Percentiles rank a stretch among this genome's conserved stretches.
Conservation (phyloP, 164 flowering plant species). For the Magnolia sinica region DNA sequence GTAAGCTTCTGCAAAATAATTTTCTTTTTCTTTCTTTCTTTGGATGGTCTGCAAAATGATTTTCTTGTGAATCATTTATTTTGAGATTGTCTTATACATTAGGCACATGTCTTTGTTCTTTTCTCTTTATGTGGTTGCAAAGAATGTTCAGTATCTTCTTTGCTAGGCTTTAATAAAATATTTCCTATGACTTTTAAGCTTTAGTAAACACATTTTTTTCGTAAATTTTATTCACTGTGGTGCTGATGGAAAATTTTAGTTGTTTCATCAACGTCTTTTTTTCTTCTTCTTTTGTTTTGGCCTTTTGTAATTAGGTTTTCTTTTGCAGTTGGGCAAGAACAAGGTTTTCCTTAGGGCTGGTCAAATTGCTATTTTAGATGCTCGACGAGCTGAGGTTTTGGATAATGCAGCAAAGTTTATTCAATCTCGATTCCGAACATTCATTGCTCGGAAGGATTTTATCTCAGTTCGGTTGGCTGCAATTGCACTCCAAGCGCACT, state of each 20-base stretch:
- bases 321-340: constrained; percentile 65
- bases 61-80: constrained; percentile 9
- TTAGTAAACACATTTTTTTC: no score
- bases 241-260: not conserved
- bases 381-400: constrained; percentile 78
- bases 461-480: constrained; percentile 49
- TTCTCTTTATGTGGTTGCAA: not conserved
- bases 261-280: not conserved
- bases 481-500: constrained; percentile 61
- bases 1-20: constrained; percentile 30
- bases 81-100: not conserved
- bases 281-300: not conserved
- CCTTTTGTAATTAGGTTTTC: not conserved
- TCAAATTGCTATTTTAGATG: constrained; percentile 83
- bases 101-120: not conserved
- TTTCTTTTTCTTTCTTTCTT: not conserved
- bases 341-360: constrained; percentile 96
- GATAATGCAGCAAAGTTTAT: constrained; percentile 74
- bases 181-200: no score
- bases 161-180: not conserved
- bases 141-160: not conserved
- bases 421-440: constrained; percentile 63
- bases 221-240: not conserved
- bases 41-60: not conserved
- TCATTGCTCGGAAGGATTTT: constrained; percentile 55